phyloP scores from a whole-genome alignment of 345 rosid genomes.

The Citrus inodora region DNA sequence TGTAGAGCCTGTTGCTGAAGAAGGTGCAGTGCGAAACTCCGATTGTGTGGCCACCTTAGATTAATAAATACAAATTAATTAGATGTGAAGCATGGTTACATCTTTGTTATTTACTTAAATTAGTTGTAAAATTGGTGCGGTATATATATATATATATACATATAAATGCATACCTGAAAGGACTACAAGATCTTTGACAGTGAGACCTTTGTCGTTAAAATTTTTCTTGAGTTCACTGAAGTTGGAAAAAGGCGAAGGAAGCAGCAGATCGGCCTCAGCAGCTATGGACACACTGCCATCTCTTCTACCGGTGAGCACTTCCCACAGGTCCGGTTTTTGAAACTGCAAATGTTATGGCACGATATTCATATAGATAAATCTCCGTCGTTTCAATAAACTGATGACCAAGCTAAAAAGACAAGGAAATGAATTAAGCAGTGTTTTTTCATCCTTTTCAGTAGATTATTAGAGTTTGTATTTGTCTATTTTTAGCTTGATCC shows the following conservation, averaged over 20 bases:
- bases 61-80: neutral
- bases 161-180: conserved; percentile 44
- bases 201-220: conserved; percentile 42
- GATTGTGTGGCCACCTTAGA: conserved; percentile 64
- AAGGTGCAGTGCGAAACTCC: conserved; percentile 52
- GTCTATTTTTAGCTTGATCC: no score
- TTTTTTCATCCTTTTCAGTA: no score
- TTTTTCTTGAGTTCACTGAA: conserved; percentile 39
- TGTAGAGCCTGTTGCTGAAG: conserved; percentile 60
- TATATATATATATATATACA: neutral
- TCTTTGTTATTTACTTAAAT: neutral
- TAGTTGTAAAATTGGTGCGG: neutral
- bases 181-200: conserved; percentile 62
- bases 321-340: conserved; percentile 40
- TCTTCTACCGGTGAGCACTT: conserved; percentile 74
- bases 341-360: conserved; percentile 27
- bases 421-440: no score
- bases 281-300: conserved; percentile 52
- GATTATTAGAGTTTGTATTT: no score
- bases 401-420: no score
- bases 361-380: neutral
- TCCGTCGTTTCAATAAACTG: neutral
- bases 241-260: conserved; percentile 58
- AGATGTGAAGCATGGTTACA: neutral
- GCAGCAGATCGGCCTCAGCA: conserved; percentile 33